phyloP scores from a whole-genome alignment of 2,329 filamentous ascomycete genomes.

The Ascochyta pisi region DNA sequence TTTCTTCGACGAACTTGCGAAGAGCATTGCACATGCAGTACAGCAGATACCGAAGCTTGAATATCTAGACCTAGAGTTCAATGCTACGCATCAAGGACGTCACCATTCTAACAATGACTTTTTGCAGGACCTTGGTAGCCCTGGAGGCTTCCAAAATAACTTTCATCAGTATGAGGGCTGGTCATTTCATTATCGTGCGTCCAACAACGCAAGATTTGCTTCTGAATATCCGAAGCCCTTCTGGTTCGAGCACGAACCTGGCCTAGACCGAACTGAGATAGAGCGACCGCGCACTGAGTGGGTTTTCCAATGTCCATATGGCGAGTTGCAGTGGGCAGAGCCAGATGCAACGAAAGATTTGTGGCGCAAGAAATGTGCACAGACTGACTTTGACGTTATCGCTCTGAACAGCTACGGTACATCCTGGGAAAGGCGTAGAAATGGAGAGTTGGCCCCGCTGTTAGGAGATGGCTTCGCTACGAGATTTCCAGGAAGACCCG shows the following conservation, averaged over 20 bases:
- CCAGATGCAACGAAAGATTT: not conserved
- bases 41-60: not conserved
- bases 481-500: not conserved
- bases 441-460: not conserved
- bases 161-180: conserved; percentile 1
- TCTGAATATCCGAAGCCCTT: not conserved
- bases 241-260: conserved; percentile 2
- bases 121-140: not conserved
- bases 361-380: not conserved
- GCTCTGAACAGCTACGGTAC: not conserved
- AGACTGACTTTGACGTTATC: not conserved
- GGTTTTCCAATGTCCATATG: not conserved
- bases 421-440: not conserved
- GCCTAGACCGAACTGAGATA: not conserved
- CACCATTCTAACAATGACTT: not conserved
- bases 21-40: conserved; percentile 1
- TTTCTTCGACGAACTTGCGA: conserved; percentile 4
- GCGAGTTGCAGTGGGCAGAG: not conserved
- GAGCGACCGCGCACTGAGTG: conserved; percentile 1
- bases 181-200: not conserved
- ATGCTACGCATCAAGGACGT: not conserved
- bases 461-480: conserved; percentile 1
- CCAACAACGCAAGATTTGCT: conserved; percentile 1
- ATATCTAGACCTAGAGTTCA: conserved; percentile 4
- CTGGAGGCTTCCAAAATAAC: not conserved